Base-by-base conservation (phyloP, 257 asterid genomes). In the Solanum chiquidenum region DNA sequence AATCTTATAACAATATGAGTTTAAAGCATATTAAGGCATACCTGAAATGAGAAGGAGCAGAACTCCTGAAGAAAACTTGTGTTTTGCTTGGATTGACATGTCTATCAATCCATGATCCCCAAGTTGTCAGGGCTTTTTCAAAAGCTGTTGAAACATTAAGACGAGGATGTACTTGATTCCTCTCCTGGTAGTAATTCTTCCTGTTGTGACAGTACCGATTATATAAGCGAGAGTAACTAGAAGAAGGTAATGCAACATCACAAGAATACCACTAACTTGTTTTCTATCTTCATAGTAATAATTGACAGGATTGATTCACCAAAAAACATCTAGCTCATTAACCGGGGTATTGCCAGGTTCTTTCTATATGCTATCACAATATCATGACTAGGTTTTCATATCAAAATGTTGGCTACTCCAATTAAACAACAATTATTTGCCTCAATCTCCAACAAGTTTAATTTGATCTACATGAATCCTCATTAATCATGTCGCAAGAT, bases 21-120 rank as follows among this genome's bases (percentile, higher is more conserved):
- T 29, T 9, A 80, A 46, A 49, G 62, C 42, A 33, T 27, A 64
- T 44, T 35, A 37, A n/a, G 69, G 37, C 87, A 62, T 84, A 96
- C 99, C 97, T 96, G 99, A 95, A 97, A 94, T 97, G 99, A 66
- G 99, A 93, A 68, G 98, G 99, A 14, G 99, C 92, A 86, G 98
- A 95, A 87, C 98, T 97, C 89, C 99, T 90, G 90, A 95, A 97
- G 96, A 95, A 96, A 80, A 96, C 92, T 64, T 87, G 93, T 11
- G 99, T 94, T 92, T 88, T 92, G 84, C 33, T 91, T 71, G 96
- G 96, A 85, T 91, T 93, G 23, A 97, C 92, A 94, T 92, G 16
- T 87, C 90, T 94, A 83, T 97, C 98, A 7, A 94, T 91, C 99
- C 99, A 97, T 1, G 93, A 92, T 0, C 95, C 96, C 99, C 99